Base-by-base conservation (phyloP, 2,329 filamentous ascomycete genomes). In the Pestalotiopsis fici region DNA sequence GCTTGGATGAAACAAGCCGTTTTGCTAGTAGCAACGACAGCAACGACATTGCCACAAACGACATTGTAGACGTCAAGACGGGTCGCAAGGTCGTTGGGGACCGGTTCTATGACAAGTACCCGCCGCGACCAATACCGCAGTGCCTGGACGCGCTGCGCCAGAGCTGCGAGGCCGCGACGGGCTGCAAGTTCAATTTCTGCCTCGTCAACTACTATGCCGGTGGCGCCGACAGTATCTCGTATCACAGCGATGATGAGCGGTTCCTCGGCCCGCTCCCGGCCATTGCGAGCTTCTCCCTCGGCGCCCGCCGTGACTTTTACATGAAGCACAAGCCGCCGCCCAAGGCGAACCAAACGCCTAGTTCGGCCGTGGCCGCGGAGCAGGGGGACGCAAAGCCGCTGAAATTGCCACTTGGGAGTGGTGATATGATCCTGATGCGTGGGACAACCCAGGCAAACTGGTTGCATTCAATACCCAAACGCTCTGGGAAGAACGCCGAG, bases 171-270 rank as follows among this genome's bases (percentile, higher is more conserved):
- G 83, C 85, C 4, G 87, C 88, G 0, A 93, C 91, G 0, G 85
- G 85, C n/a, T 87, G 87, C 73, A 84, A 75, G 1, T 95, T 91
- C 79, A 95, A 95, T 75, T 93, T 95, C 76, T 92, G 90, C 68
- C 84, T 95, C 1, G 91, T 95, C 4, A 95, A 95, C 74, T 95
- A 95, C 80, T 95, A 95, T 75, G 90, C 90, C n/a, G 87, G 87
- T 3, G 92, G 93, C 0, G 82, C 88, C 5, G 92, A 95, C 76
- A 93, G 90, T 71, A 95, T 95, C 61, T 87, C 90, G 12, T 95
- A 91, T 74, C 92, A 95, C 78, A 92, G 90, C 61, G 93, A 95
- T 71, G 92, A 95, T 74, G 93, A 95, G 81, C 83, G 87, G 5
- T 96, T 95, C 71, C 84, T 95, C 0, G 93, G 92, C 0, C 71